phyloP scores from a whole-genome alignment of 2,329 filamentous ascomycete species.

The Trichoderma hamatum region DNA sequence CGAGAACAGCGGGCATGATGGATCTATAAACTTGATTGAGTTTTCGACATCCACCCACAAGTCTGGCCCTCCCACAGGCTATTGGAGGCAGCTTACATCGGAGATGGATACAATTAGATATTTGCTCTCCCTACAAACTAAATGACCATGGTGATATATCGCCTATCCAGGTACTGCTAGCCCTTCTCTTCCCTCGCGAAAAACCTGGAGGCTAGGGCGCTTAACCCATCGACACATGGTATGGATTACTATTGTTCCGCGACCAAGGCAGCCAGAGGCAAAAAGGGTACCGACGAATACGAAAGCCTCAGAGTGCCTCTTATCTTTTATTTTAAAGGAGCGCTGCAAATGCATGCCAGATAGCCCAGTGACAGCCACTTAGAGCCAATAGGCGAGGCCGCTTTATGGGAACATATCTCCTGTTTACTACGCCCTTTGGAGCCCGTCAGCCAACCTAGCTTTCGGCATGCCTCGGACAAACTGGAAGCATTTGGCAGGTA shows the following conservation, averaged over 20 bases:
- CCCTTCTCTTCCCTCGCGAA: too few relatives aligned
- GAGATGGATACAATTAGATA: not conserved
- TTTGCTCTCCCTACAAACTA: not conserved
- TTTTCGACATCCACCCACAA: not conserved
- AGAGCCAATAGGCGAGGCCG: not conserved
- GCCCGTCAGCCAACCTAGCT: not conserved
- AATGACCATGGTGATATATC: not conserved
- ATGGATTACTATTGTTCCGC: not conserved
- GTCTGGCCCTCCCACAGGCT: not conserved
- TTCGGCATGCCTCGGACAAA: constrained; percentile 6
- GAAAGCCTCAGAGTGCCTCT: not conserved
- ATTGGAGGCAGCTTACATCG: not conserved
- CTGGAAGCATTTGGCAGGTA: not conserved
- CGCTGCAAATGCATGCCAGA: not conserved
- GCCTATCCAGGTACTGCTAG: not conserved
- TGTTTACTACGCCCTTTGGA: not conserved
- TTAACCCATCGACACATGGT: not conserved
- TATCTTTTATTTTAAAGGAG: not conserved
- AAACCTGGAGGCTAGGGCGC: not conserved
- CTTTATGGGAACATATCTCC: not conserved
- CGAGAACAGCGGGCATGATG: not conserved
- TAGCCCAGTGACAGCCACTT: not conserved
- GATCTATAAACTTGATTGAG: not conserved
- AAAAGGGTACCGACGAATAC: not conserved
- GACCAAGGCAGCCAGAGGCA: not conserved